phyloP scores from a whole-genome alignment of 2,329 filamentous ascomycete species.

The Neurospora sp. region DNA sequence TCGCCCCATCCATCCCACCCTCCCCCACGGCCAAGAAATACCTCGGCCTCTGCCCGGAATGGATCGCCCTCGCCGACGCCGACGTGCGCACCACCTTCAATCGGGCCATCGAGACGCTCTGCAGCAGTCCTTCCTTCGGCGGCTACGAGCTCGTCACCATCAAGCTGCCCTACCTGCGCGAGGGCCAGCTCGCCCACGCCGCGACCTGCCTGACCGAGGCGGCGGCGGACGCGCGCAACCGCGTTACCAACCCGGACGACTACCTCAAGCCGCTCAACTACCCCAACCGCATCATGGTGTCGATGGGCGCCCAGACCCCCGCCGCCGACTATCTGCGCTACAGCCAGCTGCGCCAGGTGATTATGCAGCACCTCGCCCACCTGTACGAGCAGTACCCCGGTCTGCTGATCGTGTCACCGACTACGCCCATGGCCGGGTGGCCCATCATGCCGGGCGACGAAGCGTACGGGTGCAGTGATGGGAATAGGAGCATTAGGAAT shows the following conservation, averaged over 20 bases:
- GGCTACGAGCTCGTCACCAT: constrained; percentile 48
- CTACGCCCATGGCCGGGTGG: constrained; percentile 68
- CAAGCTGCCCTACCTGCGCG: constrained; percentile 53
- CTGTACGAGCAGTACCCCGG: constrained; percentile 64
- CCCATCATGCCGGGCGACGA: constrained; percentile 48
- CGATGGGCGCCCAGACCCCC: constrained; percentile 53
- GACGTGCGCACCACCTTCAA: constrained; percentile 54
- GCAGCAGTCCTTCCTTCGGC: constrained; percentile 27
- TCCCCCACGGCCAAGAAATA: constrained; percentile 39
- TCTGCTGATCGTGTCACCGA: constrained; percentile 70
- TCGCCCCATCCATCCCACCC: constrained; percentile 46
- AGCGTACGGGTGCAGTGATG: constrained; percentile 65
- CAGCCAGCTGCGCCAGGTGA: constrained; percentile 61
- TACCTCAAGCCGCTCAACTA: constrained; percentile 50
- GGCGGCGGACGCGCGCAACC: constrained; percentile 34
- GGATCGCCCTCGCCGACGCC: constrained; percentile 60
- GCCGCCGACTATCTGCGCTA: constrained; percentile 63
- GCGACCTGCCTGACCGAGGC: constrained; percentile 69
- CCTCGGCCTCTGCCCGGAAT: constrained; percentile 61
- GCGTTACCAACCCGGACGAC: constrained; percentile 33
- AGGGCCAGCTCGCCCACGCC: constrained; percentile 69
- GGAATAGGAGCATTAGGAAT: constrained; percentile 59
- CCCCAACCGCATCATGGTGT: constrained; percentile 61
- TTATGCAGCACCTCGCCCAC: constrained; percentile 70
- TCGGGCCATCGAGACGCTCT: constrained; percentile 48